Percentiles rank a stretch among this genome's conserved stretches.
Conservation (phyloP, 2,329 filamentous ascomycete species). For the Hymenoscyphus repandus region DNA sequence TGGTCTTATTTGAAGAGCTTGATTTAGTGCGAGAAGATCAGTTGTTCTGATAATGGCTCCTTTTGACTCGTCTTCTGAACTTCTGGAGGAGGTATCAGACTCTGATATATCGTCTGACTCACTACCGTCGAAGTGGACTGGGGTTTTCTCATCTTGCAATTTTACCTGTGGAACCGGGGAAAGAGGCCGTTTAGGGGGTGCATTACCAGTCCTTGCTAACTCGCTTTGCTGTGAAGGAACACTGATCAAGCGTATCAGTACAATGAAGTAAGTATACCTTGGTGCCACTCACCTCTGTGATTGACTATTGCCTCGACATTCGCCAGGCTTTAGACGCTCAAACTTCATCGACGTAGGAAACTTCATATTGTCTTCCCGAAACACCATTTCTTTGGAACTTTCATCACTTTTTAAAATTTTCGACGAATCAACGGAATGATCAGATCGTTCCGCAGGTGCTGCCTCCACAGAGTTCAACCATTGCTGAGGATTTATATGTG, state of each 20-base stretch:
- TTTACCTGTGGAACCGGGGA: conserved; percentile 14
- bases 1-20: conserved; percentile 16
- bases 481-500: conserved; percentile 17
- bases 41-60: conserved; percentile 22
- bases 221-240: background rate
- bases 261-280: too few species aligned
- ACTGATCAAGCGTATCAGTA: background rate
- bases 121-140: conserved; percentile 17
- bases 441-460: conserved; percentile 8
- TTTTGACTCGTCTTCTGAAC: conserved; percentile 9
- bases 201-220: background rate
- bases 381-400: conserved; percentile 24
- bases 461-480: conserved; percentile 23
- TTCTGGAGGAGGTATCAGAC: conserved; percentile 7
- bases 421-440: conserved; percentile 21
- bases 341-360: conserved; percentile 28
- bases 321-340: conserved; percentile 22
- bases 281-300: background rate
- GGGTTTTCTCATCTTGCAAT: conserved; percentile 14
- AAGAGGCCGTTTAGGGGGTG: conserved; percentile 2
- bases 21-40: conserved; percentile 18
- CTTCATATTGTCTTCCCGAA: conserved; percentile 30
- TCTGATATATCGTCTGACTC: conserved; percentile 19
- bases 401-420: conserved; percentile 16
- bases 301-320: background rate